Conservation (phyloP, 2,329 filamentous ascomycete genomes). For the Curvularia hawaiiensis region DNA sequence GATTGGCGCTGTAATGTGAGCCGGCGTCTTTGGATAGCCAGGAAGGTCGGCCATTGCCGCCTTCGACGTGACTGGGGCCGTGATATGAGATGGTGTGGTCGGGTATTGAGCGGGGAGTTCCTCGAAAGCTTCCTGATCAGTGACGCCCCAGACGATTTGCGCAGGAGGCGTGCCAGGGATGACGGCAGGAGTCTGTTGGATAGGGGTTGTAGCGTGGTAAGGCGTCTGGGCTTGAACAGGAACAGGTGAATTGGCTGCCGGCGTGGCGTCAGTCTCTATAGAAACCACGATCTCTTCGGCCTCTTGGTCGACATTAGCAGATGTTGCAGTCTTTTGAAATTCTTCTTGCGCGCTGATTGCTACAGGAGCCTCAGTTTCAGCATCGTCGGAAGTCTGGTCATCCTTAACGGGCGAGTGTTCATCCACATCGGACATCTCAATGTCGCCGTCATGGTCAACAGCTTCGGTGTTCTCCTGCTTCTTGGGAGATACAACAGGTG, state of each 20-base stretch:
- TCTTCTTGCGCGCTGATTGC: neutral
- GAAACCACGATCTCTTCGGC: neutral
- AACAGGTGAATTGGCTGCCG: conserved; percentile 4
- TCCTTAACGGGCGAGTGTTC: conserved; percentile 1
- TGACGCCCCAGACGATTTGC: conserved; percentile 18
- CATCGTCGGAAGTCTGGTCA: neutral
- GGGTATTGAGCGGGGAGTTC: conserved; percentile 19
- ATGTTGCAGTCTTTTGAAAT: neutral
- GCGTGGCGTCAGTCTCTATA: conserved; percentile 2
- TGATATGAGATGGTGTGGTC: conserved; percentile 18
- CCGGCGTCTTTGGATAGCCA: conserved; percentile 31
- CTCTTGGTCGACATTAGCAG: neutral
- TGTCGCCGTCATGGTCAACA: conserved; percentile 2
- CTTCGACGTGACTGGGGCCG: conserved; percentile 12
- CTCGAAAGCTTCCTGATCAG: conserved; percentile 24
- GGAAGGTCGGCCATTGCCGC: conserved; percentile 26
- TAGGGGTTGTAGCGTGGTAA: conserved; percentile 5
- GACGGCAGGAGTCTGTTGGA: conserved; percentile 4
- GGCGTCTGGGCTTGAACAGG: conserved; percentile 2
- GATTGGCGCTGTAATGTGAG: conserved; percentile 28
- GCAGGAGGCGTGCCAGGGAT: conserved; percentile 12
- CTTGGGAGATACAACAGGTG: neutral
- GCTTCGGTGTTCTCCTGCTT: neutral
- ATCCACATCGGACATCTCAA: conserved; percentile 9
- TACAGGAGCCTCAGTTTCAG: neutral